Percentiles rank a stretch among this genome's conserved stretches.
These are phyloP conservation scores for Clathrus columnatus DNA, from an alignment of 768 basidiomycete species.

Conservation along the genomic window DNA sequence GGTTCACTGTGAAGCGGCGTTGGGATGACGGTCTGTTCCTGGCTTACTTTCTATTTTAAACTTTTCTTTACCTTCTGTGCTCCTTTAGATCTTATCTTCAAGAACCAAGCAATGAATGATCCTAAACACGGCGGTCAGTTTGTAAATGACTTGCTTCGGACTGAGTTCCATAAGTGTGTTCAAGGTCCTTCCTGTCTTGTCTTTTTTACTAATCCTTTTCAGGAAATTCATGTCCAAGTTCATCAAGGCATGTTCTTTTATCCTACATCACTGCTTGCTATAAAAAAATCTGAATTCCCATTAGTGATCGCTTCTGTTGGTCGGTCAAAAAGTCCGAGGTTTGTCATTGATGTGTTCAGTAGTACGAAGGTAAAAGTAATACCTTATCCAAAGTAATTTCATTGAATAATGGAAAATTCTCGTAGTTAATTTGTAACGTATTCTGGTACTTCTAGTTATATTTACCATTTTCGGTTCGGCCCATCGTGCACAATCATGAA, in stretches of 20 bases:
- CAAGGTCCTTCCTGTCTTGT: not conserved
- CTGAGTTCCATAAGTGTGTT: slow-evolving; percentile 86
- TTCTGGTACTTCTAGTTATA: too few relatives aligned
- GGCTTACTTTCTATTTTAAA: slow-evolving; percentile 6
- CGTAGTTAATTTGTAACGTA: too few relatives aligned
- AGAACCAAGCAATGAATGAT: slow-evolving; percentile 86
- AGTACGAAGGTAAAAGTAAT: too few relatives aligned
- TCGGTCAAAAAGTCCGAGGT: not conserved
- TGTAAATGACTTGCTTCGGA: slow-evolving; percentile 90
- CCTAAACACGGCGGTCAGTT: slow-evolving; percentile 64
- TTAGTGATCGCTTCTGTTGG: not conserved
- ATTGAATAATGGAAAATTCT: too few relatives aligned
- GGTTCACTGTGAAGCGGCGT: slow-evolving; percentile 84
- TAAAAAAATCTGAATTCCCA: not conserved
- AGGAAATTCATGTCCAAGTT: slow-evolving; percentile 93
- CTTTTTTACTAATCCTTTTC: slow-evolving; percentile 1
- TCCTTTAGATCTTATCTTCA: slow-evolving; percentile 83
- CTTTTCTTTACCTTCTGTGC: not conserved
- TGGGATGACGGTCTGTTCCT: slow-evolving; percentile 82
- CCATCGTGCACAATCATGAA: too few relatives aligned
- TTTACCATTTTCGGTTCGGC: too few relatives aligned
- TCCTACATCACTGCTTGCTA: not conserved
- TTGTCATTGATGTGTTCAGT: not conserved
- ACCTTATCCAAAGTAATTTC: too few relatives aligned
- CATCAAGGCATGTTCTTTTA: slow-evolving; percentile 51